Evolutionary conservation across 306 rosid genomes (phyloP), one percentile per base, ranked within the genome.

Genomic region (Medicago lupulina): DNA sequence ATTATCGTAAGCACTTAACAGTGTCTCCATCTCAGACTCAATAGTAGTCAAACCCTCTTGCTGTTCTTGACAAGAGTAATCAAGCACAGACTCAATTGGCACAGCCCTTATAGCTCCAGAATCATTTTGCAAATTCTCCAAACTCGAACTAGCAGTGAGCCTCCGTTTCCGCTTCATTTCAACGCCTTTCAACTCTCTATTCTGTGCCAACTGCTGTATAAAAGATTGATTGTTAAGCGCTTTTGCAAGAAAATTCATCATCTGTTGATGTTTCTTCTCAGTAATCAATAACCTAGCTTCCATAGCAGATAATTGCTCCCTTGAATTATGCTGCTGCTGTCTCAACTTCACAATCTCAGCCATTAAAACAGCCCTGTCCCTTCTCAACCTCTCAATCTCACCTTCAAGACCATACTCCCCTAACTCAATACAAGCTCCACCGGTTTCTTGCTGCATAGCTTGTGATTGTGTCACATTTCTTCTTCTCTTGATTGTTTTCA

Each of bases 401-500:
- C 87, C 87, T 80, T 92, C 96, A 28, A 96, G 47, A 5, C 99
- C 97, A 50, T 74, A 96, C 67, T 96, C 85, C 14, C 92, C 99
- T 47, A 92, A 28, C 51, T 96, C 98, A 46, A 92, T 85, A 77
- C 89, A 90, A 34, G 83, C 81, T 9, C 81, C 84, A 21, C 88
- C 83, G 39, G 77, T 80, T n/a, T 80, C 75, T 4, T 77, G 90
- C 1, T 76, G 87, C 40, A 66, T 2, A 50, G 67, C 40, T 73
- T 83, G 93, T 0, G 89, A 28, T 78, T 85, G 96, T 0, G 91
- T 14, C 7, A 86, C 89, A 59, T 92, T 85, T 54, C 99, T 88
- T 76, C 98, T 96, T 76, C 99, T 88, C 90, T 87, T 96, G 15
- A 96, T 92, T 6, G 87, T 92, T 87, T 82, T 96, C 76, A 96